A percentile compares a stretch with the other conserved stretches of the same genome.
Conservation (phyloP, 2,329 filamentous ascomycete species). For the Monosporascus cannonballus region DNA sequence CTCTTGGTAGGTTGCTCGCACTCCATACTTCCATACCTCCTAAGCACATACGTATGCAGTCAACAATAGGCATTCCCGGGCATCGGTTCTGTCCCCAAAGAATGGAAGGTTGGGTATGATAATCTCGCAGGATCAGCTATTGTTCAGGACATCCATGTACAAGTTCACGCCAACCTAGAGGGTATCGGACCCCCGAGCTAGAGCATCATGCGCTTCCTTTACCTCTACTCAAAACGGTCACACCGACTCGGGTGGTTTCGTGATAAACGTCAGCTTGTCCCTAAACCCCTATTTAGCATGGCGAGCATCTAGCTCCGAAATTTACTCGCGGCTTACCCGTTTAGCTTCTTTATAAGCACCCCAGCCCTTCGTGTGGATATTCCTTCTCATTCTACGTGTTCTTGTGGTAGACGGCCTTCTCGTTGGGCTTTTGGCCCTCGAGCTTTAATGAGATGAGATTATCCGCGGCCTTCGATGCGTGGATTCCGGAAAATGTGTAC, state of each 20-base stretch:
- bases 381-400: conserved; percentile 45
- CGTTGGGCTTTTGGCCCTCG: conserved; percentile 24
- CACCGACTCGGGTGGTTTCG: conserved; percentile 5
- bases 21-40: too few relatives aligned
- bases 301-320: neutral
- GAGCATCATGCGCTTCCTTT: too few relatives aligned
- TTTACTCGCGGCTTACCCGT: conserved; percentile 26
- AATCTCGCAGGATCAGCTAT: too few relatives aligned
- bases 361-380: conserved; percentile 40
- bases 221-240: neutral
- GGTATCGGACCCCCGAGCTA: too few relatives aligned
- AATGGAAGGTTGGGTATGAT: too few relatives aligned
- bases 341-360: conserved; percentile 41
- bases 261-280: conserved; percentile 7
- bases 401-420: conserved; percentile 40
- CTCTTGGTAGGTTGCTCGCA: too few relatives aligned
- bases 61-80: too few relatives aligned
- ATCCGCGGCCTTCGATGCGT: conserved; percentile 31
- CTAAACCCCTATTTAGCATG: neutral
- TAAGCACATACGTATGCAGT: too few relatives aligned
- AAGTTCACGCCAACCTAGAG: too few relatives aligned
- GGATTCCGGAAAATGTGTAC: conserved; percentile 35
- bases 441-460: conserved; percentile 33
- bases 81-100: too few relatives aligned
- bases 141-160: too few relatives aligned